Conservation (phyloP, 768 basidiomycete genomes). For the Solioccasus polychromus region DNA sequence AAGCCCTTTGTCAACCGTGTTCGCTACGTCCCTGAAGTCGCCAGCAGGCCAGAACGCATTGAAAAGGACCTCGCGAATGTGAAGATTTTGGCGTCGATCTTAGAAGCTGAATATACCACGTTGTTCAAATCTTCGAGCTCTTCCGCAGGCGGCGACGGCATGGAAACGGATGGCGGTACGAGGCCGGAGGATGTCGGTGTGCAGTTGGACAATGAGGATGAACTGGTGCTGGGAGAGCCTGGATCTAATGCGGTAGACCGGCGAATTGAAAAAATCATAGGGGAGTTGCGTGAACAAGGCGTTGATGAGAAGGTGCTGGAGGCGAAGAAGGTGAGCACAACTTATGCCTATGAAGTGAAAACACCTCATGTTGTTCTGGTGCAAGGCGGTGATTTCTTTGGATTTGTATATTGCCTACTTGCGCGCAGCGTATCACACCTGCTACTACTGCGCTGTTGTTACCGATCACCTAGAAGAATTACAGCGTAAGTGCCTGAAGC, state of each 20-base stretch:
- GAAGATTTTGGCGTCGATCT: constrained; percentile 63
- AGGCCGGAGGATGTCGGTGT: constrained; percentile 31
- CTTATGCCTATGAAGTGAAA: constrained; percentile 13
- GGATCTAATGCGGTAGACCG: constrained; percentile 82
- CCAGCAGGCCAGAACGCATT: constrained; percentile 77
- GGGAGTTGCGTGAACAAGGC: constrained; percentile 65
- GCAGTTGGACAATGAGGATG: constrained; percentile 38
- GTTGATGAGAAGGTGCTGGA: constrained; percentile 66
- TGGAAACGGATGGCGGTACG: constrained; percentile 29
- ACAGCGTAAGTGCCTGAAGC: constrained; percentile 90
- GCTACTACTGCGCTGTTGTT: constrained; percentile 96
- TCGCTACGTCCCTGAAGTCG: constrained; percentile 78
- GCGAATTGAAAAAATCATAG: constrained; percentile 73
- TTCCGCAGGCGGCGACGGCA: constrained; percentile 16
- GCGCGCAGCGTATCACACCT: constrained; percentile 88
- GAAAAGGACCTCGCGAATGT: constrained; percentile 78
- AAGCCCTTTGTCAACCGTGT: constrained; percentile 76
- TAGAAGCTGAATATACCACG: constrained; percentile 67
- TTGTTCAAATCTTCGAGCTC: constrained; percentile 41
- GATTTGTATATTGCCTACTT: constrained; percentile 94
- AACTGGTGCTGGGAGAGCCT: constrained; percentile 56
- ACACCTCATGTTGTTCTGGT: constrained; percentile 22
- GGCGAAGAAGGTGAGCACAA: constrained; percentile 61
- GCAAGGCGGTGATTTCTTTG: constrained; percentile 73
- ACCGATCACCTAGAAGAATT: constrained; percentile 94